phyloP scores from a whole-genome alignment of 805 yeast species.

The Metschnikowia picachoensis region DNA sequence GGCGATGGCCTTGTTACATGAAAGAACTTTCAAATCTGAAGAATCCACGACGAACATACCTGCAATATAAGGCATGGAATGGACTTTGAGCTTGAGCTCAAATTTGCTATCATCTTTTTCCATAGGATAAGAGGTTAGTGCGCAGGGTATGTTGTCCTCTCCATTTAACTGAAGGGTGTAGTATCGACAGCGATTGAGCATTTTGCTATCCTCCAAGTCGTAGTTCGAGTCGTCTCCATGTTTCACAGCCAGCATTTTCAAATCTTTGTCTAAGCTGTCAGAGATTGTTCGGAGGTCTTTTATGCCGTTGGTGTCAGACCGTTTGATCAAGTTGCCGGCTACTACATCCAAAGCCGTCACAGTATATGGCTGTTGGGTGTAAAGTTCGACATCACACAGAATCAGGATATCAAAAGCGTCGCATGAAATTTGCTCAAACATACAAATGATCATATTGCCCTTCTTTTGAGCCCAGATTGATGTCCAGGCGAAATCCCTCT shows the following conservation, averaged over 20 bases:
- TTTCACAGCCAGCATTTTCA: conserved; percentile 9
- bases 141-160: conserved; percentile 62
- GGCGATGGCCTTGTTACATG: conserved; percentile 75
- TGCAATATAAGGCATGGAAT: conserved; percentile 80
- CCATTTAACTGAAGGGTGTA: conserved; percentile 51
- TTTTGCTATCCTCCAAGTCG: conserved; percentile 25
- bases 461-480: conserved; percentile 86
- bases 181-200: conserved; percentile 57
- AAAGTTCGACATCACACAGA: conserved; percentile 11
- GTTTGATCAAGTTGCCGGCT: conserved; percentile 33
- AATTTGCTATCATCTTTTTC: conserved; percentile 40
- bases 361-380: conserved; percentile 13
- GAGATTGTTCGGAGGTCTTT: conserved; percentile 23
- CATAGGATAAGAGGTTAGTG: conserved; percentile 58
- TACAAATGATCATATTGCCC: conserved; percentile 68
- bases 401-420: conserved; percentile 29
- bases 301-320: conserved; percentile 15
- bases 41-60: conserved; percentile 74
- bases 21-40: conserved; percentile 46
- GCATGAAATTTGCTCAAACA: conserved; percentile 77
- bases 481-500: conserved; percentile 68
- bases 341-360: conserved; percentile 28
- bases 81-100: conserved; percentile 59
- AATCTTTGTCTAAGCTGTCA: conserved; percentile 24
- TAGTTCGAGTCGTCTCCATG: conserved; percentile 12